These are phyloP conservation scores for Gremmenia infestans DNA, from an alignment of 2,329 filamentous ascomycete species.

Conservation along the genomic window DNA sequence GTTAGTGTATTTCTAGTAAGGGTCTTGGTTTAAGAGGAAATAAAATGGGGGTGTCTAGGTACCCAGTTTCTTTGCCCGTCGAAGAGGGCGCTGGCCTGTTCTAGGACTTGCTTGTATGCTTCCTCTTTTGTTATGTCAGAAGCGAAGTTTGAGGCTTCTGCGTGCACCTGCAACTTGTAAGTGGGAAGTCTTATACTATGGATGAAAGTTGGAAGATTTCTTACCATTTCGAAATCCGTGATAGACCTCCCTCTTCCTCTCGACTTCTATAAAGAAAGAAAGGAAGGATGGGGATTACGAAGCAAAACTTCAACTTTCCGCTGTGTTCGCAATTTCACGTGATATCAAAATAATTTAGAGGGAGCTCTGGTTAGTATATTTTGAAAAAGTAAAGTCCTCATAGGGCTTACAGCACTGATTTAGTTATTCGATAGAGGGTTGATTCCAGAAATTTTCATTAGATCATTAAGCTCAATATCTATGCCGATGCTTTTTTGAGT, in stretches of 20 bases:
- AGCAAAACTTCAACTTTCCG: not conserved
- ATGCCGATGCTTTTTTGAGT: conserved; percentile 14
- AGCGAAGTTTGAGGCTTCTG: conserved; percentile 71
- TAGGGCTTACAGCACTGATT: not conserved
- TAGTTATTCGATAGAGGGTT: not conserved
- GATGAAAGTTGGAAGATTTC: not conserved
- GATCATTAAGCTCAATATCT: conserved; percentile 12
- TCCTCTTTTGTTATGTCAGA: conserved; percentile 62
- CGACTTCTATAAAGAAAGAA: not conserved
- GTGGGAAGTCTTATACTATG: not conserved
- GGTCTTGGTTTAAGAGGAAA: not conserved
- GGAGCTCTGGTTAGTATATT: not conserved
- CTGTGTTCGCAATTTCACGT: conserved; percentile 4
- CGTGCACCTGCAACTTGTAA: conserved; percentile 45
- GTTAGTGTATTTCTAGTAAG: not conserved
- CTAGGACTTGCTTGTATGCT: conserved; percentile 68
- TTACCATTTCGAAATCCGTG: not conserved
- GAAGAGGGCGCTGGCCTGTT: conserved; percentile 65
- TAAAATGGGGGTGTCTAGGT: conserved; percentile 22
- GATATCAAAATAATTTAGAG: not conserved
- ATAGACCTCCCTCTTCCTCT: not conserved
- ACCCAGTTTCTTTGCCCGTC: conserved; percentile 78
- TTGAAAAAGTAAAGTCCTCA: not conserved
- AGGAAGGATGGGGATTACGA: not conserved
- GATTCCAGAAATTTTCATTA: not conserved